Evolutionary conservation across 306 rosid genomes (phyloP).

Genomic region (Prunus mongolica): DNA sequence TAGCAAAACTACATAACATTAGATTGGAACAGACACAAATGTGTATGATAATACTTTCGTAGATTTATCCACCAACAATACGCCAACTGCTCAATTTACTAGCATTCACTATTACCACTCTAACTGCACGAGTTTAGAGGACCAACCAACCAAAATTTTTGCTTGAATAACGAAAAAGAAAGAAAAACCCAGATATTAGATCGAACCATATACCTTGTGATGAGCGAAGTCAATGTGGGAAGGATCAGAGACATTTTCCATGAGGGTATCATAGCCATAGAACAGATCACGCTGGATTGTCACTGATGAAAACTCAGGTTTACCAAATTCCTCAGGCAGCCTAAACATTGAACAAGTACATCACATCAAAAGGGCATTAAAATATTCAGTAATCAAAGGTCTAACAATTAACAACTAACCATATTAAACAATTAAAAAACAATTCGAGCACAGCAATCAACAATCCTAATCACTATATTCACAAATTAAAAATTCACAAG

Average conservation of each 20-base stretch:
- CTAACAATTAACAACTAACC: neutral
- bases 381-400: neutral
- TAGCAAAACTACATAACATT: neutral
- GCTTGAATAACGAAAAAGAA: neutral
- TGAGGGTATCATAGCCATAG: constrained; percentile 93
- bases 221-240: constrained; percentile 98
- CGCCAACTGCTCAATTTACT: neutral
- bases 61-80: neutral
- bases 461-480: neutral
- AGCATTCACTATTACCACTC: neutral
- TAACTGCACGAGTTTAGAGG: neutral
- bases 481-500: neutral
- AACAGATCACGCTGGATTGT: constrained; percentile 99
- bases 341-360: constrained; percentile 33
- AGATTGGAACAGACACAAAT: neutral
- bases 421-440: neutral
- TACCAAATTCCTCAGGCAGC: constrained; percentile 80
- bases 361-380: constrained; percentile 9
- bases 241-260: constrained; percentile 99
- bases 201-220: constrained; percentile 64
- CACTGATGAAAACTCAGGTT: constrained; percentile 86
- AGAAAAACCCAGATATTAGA: neutral
- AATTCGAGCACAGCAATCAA: neutral
- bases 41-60: neutral
- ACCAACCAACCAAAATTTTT: neutral